phyloP scores from a whole-genome alignment of 306 rosid genomes.

The Prosopis cineraria region DNA sequence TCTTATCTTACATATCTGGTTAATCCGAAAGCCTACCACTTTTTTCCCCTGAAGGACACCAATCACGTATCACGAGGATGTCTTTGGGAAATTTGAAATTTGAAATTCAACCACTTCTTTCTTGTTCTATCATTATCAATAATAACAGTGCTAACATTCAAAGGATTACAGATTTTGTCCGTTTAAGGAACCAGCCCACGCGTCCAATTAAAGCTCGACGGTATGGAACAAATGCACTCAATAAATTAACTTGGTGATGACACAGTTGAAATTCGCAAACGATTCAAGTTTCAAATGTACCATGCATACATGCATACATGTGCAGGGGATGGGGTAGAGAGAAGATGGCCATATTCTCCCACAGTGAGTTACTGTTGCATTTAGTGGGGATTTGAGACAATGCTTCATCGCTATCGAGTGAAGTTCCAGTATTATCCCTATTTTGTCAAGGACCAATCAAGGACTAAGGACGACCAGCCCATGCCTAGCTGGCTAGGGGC shows the following conservation, averaged over 20 bases:
- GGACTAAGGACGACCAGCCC: conserved; percentile 12
- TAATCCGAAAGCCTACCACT: conserved; percentile 32
- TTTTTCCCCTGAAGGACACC: not conserved
- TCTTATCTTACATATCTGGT: not conserved
- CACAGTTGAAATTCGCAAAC: not conserved
- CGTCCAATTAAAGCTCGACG: not conserved
- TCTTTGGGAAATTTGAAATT: conserved; percentile 7
- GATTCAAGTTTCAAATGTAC: not conserved
- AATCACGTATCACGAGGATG: not conserved
- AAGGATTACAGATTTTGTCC: conserved; percentile 14
- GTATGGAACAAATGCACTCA: not conserved
- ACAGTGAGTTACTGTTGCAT: not conserved
- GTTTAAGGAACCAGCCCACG: not conserved
- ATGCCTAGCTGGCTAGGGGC: not conserved
- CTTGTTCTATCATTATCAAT: not conserved
- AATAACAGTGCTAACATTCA: not conserved
- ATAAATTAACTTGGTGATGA: not conserved
- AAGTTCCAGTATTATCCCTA: not conserved
- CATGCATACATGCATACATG: not conserved
- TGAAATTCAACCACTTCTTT: not conserved
- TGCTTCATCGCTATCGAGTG: not conserved
- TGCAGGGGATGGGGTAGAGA: not conserved
- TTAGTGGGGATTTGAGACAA: not conserved
- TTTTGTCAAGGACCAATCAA: conserved; percentile 1
- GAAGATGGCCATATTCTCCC: not conserved